Conservation (phyloP, 1,139 yeast genomes). For the Saccharomyces hybrid region DNA sequence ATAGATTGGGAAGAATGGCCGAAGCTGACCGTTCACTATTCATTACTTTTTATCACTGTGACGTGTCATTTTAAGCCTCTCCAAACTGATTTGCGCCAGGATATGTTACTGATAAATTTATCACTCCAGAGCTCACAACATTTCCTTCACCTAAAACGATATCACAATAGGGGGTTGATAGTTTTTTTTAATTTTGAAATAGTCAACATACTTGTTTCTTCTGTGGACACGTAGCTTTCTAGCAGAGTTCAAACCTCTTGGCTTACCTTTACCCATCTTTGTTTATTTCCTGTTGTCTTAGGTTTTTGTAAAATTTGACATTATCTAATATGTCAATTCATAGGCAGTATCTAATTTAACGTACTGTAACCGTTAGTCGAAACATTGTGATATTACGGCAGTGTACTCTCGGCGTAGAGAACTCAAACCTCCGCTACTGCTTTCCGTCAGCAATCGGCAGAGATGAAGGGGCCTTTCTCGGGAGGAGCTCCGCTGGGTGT, state of each 20-base stretch:
- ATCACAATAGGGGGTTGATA: neutral
- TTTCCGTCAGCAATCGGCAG: neutral
- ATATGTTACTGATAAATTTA: neutral
- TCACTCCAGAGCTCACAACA: neutral
- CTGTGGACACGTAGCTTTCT: constrained; percentile 99
- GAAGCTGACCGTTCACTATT: neutral
- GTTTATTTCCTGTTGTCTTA: constrained; percentile 17
- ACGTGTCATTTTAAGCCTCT: no score
- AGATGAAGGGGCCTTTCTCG: neutral
- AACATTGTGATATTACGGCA: neutral
- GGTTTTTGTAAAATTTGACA: neutral
- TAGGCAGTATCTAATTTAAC: neutral
- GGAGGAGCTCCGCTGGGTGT: neutral
- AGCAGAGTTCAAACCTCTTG: constrained; percentile 90
- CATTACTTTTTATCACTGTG: neutral
- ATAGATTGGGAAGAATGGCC: no score
- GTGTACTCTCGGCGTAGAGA: neutral
- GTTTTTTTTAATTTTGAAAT: neutral
- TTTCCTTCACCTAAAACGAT: neutral
- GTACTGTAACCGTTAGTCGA: neutral
- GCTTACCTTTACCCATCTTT: constrained; percentile 39
- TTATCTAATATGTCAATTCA: neutral
- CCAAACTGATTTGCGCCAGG: no score
- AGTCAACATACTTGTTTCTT: constrained; percentile 71
- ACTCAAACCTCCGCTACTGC: neutral